These are phyloP conservation scores for Zelopaecilomyces penicillatus DNA, from an alignment of 2,329 filamentous ascomycete genomes.

Conservation along the genomic window DNA sequence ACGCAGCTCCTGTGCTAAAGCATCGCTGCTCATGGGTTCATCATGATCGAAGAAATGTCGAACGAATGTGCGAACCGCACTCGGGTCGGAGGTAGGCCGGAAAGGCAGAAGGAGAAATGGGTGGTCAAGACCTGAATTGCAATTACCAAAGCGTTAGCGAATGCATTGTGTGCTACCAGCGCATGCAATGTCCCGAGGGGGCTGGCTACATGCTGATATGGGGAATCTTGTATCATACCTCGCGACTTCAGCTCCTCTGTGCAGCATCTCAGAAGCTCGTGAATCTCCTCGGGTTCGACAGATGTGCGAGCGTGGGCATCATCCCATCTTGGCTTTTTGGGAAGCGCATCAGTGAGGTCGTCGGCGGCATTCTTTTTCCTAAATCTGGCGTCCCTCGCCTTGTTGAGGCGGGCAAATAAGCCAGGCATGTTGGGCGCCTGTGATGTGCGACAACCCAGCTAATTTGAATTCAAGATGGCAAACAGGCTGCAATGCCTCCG, in stretches of 20 bases:
- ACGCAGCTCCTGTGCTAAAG: constrained; percentile 74
- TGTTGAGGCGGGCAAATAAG: constrained; percentile 53
- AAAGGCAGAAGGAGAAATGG: constrained; percentile 93
- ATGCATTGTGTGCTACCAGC: no score
- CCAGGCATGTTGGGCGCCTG: constrained; percentile 40
- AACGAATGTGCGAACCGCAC: constrained; percentile 84
- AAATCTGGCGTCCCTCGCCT: constrained; percentile 60
- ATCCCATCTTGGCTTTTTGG: constrained; percentile 71
- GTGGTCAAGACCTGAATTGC: constrained; percentile 63
- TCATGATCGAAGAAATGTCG: constrained; percentile 79
- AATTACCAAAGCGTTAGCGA: neutral
- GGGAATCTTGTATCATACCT: constrained; percentile 50
- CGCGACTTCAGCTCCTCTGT: constrained; percentile 87
- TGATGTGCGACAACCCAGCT: neutral
- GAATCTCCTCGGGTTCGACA: constrained; percentile 83
- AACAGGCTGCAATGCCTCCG: no score
- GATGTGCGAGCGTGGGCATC: constrained; percentile 78
- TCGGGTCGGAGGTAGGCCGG: constrained; percentile 84
- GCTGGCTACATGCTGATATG: constrained; percentile 1
- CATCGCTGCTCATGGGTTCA: constrained; percentile 56
- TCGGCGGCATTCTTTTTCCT: constrained; percentile 59
- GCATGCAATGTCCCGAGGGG: no score
- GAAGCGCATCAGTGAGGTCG: constrained; percentile 41
- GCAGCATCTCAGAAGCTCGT: constrained; percentile 76
- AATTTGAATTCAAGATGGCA: no score